Percentiles rank a stretch among this genome's conserved stretches.
Evolutionary conservation across 148 eudicot genomes (phyloP).

Genomic region (Hydrangea macrophylla): DNA sequence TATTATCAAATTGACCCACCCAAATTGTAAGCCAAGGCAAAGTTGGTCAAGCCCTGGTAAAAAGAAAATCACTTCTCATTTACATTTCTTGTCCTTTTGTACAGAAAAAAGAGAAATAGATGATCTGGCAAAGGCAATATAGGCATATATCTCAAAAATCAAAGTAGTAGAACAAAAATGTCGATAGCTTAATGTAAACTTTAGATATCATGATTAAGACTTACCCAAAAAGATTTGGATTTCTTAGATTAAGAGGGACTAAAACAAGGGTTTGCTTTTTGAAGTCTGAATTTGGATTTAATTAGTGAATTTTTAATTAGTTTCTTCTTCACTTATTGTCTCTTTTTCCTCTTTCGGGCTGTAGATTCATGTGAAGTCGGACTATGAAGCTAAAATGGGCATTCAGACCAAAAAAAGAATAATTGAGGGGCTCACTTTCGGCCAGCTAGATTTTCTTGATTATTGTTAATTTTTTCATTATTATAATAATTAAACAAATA

Average conservation of each 20-base stretch:
- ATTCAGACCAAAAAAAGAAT: slow-evolving; percentile 2
- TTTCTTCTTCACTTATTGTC: not conserved
- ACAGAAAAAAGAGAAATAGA: not conserved
- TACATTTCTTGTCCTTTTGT: no score
- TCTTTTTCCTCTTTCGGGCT: slow-evolving; percentile 14
- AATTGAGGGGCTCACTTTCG: slow-evolving; percentile 6
- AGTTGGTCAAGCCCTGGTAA: no score
- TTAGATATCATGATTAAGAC: not conserved
- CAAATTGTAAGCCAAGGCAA: no score
- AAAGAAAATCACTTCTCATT: no score
- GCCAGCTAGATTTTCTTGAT: not conserved
- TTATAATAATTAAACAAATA: not conserved
- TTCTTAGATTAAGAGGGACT: not conserved
- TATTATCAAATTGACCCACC: no score
- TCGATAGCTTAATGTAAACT: no score
- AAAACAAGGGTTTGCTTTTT: not conserved
- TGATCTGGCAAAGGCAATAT: not conserved
- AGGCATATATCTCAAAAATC: no score
- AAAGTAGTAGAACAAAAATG: not conserved
- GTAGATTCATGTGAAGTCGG: slow-evolving; percentile 10
- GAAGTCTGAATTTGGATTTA: not conserved
- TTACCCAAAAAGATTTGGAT: not conserved
- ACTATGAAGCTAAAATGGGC: slow-evolving; percentile 3
- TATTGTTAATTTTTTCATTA: not conserved
- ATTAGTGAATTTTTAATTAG: not conserved